Evolutionary conservation across 768 basidiomycete genomes (phyloP), one percentile per base, ranked within the genome.

Genomic region (Pleurotus sapidus): DNA sequence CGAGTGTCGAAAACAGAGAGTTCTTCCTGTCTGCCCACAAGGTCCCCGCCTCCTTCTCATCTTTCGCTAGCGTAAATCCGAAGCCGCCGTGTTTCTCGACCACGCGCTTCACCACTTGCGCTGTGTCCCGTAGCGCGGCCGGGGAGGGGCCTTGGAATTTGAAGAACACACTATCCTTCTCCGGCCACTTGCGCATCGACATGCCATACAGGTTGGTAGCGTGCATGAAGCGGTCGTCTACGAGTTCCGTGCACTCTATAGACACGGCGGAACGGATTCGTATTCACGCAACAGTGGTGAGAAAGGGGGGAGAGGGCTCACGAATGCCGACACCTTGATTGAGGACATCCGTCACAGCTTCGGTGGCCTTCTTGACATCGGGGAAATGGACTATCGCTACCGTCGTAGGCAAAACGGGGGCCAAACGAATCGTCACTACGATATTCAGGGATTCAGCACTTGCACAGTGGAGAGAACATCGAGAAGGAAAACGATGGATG

Each of bases 311-410:
- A 3, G 56, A 0, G 14, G 42, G 74, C 87, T 61, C 68, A 91
- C 90, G 92, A 51, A 93, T 87, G 0, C 86, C 83, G 47, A 91
- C 81, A 0, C 92, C 91, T 17, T 77, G 73, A 64, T 88, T 84
- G 57, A 89, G 73, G 1, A 93, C 82, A 46, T 91, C 88, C 12
- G 79, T 81, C 0, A 88, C 89, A 0, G 91, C 91, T 59, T 84
- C 81, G 5, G 88, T 87, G 0, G 94, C 94, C 34, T 74, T 78
- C 55, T 81, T 80, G 5, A 95, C 87, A 60, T 88, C 71, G 0
- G 89, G 87, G 67, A 96, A 96, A 37, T 89, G 87, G 14, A 84
- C 91, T 7, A 91, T 80, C 0, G 93, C 93, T 18, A 93, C 91
- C 0, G 84, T 87, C 2, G 91, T 93, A 1, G 93, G 91, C 2